Percentiles rank a stretch among this genome's conserved stretches.
phyloP scores from a whole-genome alignment of 179 eudicot genomes.

The Spinacia oleracea region DNA sequence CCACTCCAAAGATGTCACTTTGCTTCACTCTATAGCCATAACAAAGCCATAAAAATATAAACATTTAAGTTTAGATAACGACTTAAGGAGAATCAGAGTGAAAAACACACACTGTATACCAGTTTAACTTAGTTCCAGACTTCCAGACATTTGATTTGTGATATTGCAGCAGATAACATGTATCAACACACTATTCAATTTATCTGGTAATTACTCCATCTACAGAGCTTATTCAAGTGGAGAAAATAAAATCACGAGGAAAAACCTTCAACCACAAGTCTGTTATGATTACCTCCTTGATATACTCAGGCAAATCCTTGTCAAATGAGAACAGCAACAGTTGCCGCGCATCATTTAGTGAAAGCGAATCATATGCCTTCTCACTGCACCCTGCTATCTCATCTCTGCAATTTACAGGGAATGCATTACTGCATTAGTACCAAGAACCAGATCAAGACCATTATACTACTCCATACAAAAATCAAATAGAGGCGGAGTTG shows the following conservation, averaged over 20 bases:
- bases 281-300: slow-evolving; percentile 61
- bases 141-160: background rate
- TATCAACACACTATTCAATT: background rate
- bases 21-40: too few relatives aligned
- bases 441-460: background rate
- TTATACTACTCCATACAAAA: background rate
- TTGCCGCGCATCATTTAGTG: slow-evolving; percentile 68
- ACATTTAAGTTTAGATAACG: too few relatives aligned
- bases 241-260: background rate
- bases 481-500: background rate
- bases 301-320: slow-evolving; percentile 62
- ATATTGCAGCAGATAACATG: background rate
- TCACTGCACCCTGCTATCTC: slow-evolving; percentile 99
- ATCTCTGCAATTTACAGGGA: slow-evolving; percentile 52
- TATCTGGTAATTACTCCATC: background rate
- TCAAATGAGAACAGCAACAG: slow-evolving; percentile 77
- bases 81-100: too few relatives aligned
- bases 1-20: too few relatives aligned
- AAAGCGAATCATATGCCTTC: slow-evolving; percentile 89
- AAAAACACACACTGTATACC: too few relatives aligned
- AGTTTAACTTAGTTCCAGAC: too few relatives aligned
- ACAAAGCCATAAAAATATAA: too few relatives aligned
- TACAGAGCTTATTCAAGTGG: background rate
- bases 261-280: background rate
- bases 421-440: background rate